Percentiles rank a stretch among this genome's conserved stretches.
phyloP scores from a whole-genome alignment of 179 eudicot species.

The Sideroxylon spinosum region DNA sequence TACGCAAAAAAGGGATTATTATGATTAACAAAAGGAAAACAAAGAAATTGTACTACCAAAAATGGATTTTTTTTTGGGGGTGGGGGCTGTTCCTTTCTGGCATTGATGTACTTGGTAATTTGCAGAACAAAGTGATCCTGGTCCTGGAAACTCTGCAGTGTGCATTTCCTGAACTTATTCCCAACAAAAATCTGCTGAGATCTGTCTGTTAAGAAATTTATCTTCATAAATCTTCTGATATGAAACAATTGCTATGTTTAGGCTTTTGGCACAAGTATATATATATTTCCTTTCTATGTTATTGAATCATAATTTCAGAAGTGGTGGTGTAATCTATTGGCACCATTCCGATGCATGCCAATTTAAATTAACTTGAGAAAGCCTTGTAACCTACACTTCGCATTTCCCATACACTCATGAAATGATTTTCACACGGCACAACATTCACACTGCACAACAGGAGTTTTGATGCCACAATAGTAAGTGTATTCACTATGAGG shows the following conservation, averaged over 20 bases:
- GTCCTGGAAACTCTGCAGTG: not conserved
- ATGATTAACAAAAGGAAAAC: not conserved
- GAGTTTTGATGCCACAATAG: too few relatives aligned
- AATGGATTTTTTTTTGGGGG: not conserved
- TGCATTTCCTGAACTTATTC: not conserved
- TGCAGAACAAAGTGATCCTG: not conserved
- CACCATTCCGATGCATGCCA: not conserved
- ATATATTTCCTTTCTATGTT: not conserved
- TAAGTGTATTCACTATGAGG: not conserved
- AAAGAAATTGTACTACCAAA: too few relatives aligned
- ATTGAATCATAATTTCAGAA: not conserved
- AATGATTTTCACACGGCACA: not conserved
- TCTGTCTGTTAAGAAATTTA: not conserved
- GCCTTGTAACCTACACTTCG: not conserved
- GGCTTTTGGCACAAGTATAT: not conserved
- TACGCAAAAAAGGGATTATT: not conserved
- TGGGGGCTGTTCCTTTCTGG: not conserved
- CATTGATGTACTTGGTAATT: not conserved
- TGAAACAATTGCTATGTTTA: not conserved
- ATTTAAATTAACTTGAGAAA: not conserved
- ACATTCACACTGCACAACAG: not conserved
- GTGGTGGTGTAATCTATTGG: not conserved
- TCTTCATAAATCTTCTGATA: not conserved
- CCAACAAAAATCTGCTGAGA: not conserved
- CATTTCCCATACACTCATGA: not conserved